Base-by-base conservation (phyloP, 306 rosid species). In the Fragaria iinumae region DNA sequence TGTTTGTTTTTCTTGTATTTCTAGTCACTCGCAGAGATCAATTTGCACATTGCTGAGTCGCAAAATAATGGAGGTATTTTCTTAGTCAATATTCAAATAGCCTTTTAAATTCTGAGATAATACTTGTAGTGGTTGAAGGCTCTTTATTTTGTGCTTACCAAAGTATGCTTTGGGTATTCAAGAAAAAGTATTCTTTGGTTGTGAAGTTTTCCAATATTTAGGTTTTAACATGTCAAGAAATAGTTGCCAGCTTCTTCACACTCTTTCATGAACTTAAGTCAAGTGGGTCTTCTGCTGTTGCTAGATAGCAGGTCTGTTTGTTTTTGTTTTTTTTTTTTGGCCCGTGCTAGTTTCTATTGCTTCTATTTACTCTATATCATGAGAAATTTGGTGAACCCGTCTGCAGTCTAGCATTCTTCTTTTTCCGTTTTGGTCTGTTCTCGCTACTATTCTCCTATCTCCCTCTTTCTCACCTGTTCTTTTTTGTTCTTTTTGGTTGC, bases 41-140 rank as follows among this genome's bases (percentile, higher is more conserved):
- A 96, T 86, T 68, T 80, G 70, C 95, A 84, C 81, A 71, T 96
- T 60, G 80, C 84, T 23, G 93, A 88, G 83, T 90, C 90, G 79
- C 97, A 92, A 77, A 95, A 84, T 72, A 81, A 85, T 71, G 99
- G 99, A 89, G 99, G 99, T 96, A 89, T 72, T 71, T 82, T 74
- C 84, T 76, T 81, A 49, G 53, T 60, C 71, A 62, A 74, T 79
- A 75, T 81, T 65, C 62, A 59, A 50, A 71, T 32, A 29, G 76
- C 71, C 32, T 55, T 38, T 39, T 41, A 53, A 8, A 8, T n/a
- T 72, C 48, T 56, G 67, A 84, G 71, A 77, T 57, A 68, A 64
- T 77, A 71, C 65, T 66, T 72, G 16, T 10, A 74, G 43, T 71
- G 78, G 52, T 72, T 82, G 62, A 57, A 39, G 68, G 70, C 41